phyloP scores from a whole-genome alignment of 345 rosid species.

The Reutealis trisperma region DNA sequence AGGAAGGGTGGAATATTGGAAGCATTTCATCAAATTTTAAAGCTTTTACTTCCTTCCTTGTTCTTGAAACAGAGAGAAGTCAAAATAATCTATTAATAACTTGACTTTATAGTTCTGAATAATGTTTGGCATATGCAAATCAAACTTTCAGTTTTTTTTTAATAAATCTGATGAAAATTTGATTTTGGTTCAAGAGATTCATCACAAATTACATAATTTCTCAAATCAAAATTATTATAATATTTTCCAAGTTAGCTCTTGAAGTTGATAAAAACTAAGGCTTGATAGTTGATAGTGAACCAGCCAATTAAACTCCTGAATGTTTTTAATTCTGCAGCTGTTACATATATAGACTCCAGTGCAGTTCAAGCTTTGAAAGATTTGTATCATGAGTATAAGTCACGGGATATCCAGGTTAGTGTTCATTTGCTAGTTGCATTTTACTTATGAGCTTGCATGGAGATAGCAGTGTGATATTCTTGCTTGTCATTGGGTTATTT shows the following conservation, averaged over 20 bases:
- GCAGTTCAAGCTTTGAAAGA: constrained; percentile 96
- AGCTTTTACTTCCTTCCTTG: background rate
- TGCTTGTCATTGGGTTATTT: background rate
- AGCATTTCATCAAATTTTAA: background rate
- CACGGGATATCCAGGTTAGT: constrained; percentile 76
- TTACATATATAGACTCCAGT: constrained; percentile 83
- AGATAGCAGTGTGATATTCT: background rate
- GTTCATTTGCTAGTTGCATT: background rate
- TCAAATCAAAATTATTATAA: background rate
- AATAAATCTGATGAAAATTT: too few species aligned
- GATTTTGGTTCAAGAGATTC: background rate
- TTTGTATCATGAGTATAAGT: constrained; percentile 80
- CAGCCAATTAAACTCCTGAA: background rate
- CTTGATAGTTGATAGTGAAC: background rate
- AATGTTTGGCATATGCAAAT: background rate
- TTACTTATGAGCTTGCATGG: background rate
- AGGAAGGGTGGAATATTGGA: background rate
- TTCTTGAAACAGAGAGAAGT: background rate
- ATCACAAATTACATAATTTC: background rate
- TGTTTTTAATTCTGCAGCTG: constrained; percentile 51
- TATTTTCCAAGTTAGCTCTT: background rate
- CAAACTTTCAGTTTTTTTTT: background rate
- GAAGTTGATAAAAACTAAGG: background rate
- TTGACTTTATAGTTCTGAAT: background rate
- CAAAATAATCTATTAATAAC: background rate